Percentiles rank a stretch among this genome's conserved stretches.
phyloP scores from a whole-genome alignment of 148 eudicot species.

The Bassia scoparia region DNA sequence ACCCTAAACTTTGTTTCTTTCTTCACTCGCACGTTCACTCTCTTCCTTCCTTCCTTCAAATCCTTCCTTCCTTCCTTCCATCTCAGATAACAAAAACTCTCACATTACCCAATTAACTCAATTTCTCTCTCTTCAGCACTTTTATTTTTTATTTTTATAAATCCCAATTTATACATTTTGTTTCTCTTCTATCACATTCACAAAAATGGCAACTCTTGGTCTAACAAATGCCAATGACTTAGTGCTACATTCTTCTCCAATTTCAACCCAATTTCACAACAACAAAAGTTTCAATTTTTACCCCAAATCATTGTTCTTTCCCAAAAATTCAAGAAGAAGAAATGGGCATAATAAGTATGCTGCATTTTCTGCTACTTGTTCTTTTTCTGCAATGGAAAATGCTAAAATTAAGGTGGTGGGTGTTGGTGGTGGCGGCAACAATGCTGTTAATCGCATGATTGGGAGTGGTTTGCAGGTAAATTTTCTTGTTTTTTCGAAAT shows the following conservation, averaged over 20 bases:
- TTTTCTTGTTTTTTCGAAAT: slow-evolving; percentile 11
- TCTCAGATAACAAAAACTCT: slow-evolving; percentile 8
- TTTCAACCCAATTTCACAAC: slow-evolving; percentile 32
- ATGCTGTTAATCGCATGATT: slow-evolving; percentile 99
- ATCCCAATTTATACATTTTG: neutral
- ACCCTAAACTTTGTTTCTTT: no score
- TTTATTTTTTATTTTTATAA: neutral
- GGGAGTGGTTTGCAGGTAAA: slow-evolving; percentile 87
- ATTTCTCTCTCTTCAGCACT: slow-evolving; percentile 9
- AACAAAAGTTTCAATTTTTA: slow-evolving; percentile 34
- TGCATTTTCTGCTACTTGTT: slow-evolving; percentile 30
- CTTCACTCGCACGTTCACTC: neutral
- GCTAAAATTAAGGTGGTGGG: slow-evolving; percentile 96
- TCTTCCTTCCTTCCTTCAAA: neutral
- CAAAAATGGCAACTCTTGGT: slow-evolving; percentile 26
- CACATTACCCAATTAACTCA: neutral
- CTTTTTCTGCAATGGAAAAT: slow-evolving; percentile 54
- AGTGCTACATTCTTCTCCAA: slow-evolving; percentile 20
- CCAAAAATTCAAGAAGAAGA: slow-evolving; percentile 26
- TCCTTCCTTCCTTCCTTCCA: slow-evolving; percentile 6
- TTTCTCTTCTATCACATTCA: neutral
- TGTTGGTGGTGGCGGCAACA: slow-evolving; percentile 97
- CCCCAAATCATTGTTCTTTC: slow-evolving; percentile 27
- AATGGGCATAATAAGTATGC: slow-evolving; percentile 30
- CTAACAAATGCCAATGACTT: slow-evolving; percentile 32